These are phyloP conservation scores for Debaryomyces nepalensis DNA, from an alignment of 1,139 yeast species.

Conservation along the genomic window DNA sequence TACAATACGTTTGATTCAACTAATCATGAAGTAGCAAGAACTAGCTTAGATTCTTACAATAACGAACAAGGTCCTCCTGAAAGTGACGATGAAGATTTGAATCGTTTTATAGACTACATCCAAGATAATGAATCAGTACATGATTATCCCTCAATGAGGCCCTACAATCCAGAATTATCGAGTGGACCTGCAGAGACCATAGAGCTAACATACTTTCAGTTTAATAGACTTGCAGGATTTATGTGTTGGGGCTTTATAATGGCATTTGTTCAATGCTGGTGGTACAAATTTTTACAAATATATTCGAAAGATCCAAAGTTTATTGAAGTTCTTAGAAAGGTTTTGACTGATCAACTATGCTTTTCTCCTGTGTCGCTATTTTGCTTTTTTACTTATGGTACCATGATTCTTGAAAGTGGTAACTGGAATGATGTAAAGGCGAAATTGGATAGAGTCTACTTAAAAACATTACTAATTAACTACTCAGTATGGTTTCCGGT, in stretches of 20 bases:
- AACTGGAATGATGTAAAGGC: constrained; percentile 63
- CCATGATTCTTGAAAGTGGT: constrained; percentile 79
- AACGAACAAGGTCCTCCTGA: constrained; percentile 20
- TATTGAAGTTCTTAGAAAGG: constrained; percentile 82
- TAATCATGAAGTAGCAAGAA: constrained; percentile 10
- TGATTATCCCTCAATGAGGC: constrained; percentile 4
- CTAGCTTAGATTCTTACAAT: neutral
- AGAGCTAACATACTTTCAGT: constrained; percentile 56
- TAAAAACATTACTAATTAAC: constrained; percentile 78
- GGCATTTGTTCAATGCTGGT: constrained; percentile 83
- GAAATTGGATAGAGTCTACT: constrained; percentile 67
- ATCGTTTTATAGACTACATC: constrained; percentile 43
- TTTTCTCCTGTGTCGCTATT: constrained; percentile 87
- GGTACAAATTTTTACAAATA: constrained; percentile 86
- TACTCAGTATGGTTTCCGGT: constrained; percentile 95
- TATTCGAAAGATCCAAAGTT: constrained; percentile 82
- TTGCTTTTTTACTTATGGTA: constrained; percentile 82
- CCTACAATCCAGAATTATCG: constrained; percentile 6
- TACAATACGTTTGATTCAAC: constrained; percentile 22
- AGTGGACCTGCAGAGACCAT: constrained; percentile 9
- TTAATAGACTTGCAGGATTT: constrained; percentile 76
- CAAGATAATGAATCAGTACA: constrained; percentile 29
- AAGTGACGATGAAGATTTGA: constrained; percentile 36
- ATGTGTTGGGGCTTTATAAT: constrained; percentile 86
- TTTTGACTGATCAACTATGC: constrained; percentile 84